These are phyloP conservation scores for Fraxinus sp. DNA, from an alignment of 305 asterid genomes.

Conservation along the genomic window DNA sequence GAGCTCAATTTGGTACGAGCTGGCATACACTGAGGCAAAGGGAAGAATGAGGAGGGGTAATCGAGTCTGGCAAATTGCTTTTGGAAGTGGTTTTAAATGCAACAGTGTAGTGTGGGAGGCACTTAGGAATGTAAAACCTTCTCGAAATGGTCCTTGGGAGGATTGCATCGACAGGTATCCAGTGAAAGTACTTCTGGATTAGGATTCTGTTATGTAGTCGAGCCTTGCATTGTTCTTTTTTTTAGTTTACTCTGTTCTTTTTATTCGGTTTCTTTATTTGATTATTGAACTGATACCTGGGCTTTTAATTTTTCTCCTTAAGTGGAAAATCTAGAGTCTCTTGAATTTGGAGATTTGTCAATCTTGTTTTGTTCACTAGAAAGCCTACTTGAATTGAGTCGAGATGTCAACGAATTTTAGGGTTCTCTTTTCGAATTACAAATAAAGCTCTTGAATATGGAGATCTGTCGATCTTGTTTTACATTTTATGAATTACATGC, in stretches of 20 bases:
- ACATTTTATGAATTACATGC: not conserved
- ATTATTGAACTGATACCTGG: not conserved
- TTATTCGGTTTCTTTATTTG: not conserved
- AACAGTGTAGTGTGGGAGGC: slow-evolving; percentile 63
- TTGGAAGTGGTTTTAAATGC: slow-evolving; percentile 50
- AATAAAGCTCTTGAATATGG: not conserved
- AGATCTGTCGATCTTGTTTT: not conserved
- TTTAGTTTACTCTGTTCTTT: not conserved
- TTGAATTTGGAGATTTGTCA: not conserved
- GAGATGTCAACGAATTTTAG: not conserved
- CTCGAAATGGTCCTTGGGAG: slow-evolving; percentile 50
- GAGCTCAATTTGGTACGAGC: slow-evolving; percentile 32
- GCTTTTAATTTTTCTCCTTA: not conserved
- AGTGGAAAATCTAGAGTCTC: not conserved
- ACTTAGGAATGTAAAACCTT: slow-evolving; percentile 40
- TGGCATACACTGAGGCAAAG: slow-evolving; percentile 27
- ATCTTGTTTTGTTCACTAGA: not conserved
- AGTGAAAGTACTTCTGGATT: slow-evolving; percentile 32
- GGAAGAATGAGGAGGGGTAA: slow-evolving; percentile 25
- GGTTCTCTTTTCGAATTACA: not conserved
- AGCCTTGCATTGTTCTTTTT: not conserved
- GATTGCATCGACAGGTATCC: slow-evolving; percentile 57
- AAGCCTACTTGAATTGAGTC: not conserved
- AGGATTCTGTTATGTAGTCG: slow-evolving; percentile 4
- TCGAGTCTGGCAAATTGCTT: slow-evolving; percentile 32